Base-by-base conservation (phyloP, 441 rosid genomes). In the Brassica balearica region DNA sequence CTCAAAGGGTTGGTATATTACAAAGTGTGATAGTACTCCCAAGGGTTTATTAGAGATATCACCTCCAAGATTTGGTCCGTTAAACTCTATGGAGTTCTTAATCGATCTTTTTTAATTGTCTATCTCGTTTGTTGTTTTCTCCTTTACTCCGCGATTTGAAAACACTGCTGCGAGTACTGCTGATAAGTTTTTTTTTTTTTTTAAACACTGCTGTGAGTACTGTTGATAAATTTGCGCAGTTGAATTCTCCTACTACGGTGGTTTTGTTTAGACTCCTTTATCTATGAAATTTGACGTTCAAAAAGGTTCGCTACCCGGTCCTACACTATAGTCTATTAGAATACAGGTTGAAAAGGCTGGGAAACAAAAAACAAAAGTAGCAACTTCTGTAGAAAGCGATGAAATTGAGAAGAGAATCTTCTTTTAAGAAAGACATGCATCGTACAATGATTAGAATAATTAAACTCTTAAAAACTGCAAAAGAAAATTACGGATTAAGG, bases 381-480 rank as follows among this genome's bases (percentile, higher is more conserved):
- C 62, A 69, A 85, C 86, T 81, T 80, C 84, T 78, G 80, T 66
- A 72, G 76, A 61, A 46, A 69, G 82, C 68, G 62, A 69, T 56
- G 73, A 82, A 77, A 80, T 82, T 77, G 81, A 83, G 77, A 82
- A 78, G 81, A 81, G 85, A 85, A 85, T 86, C 90, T 86, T 88
- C 90, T 87, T 89, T 87, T 84, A 84, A 87, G 88, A 89, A 90
- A 91, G 88, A 85, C 91, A 89, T 83, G 84, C 80, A 83, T 85
- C 84, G 80, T 89, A 87, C 87, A 86, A 79, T 83, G 82, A 82
- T 81, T 51, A 76, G 76, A 78, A 71, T 65, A 76, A 80, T 66
- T 46, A 72, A 82, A 83, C 81, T 70, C 85, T 65, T 79, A 59
- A 76, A 55, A 75, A 80, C 69, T 63, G 62, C 78, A 73, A 53